These are phyloP conservation scores for Suhomyces chickasaworum DNA, from an alignment of 1,139 yeast genomes.

Conservation along the genomic window DNA sequence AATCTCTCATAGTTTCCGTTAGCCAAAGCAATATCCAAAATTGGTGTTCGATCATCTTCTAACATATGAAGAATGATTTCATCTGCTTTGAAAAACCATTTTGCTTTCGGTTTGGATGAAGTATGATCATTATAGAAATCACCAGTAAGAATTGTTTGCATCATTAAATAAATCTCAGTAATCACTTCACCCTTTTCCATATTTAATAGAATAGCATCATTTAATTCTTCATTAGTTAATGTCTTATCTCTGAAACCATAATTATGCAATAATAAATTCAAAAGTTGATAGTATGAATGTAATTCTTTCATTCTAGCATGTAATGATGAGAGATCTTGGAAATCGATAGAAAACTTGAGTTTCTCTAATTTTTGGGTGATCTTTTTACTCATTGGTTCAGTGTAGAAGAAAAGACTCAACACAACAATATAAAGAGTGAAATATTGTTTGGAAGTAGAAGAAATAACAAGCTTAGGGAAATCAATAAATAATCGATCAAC, in stretches of 20 bases:
- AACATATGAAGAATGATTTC: constrained; percentile 46
- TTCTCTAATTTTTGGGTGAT: constrained; percentile 41
- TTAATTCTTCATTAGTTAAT: constrained; percentile 39
- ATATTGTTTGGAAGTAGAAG: constrained; percentile 48
- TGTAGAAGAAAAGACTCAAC: constrained; percentile 38
- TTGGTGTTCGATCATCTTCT: constrained; percentile 46
- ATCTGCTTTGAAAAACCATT: constrained; percentile 66
- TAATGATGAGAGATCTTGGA: constrained; percentile 39
- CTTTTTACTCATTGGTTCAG: constrained; percentile 45
- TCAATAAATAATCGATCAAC: constrained; percentile 35
- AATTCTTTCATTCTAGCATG: constrained; percentile 31
- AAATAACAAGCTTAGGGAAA: constrained; percentile 42
- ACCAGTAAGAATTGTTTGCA: constrained; percentile 45
- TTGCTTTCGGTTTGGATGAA: constrained; percentile 26
- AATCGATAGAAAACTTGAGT: constrained; percentile 45
- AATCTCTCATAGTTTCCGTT: constrained; percentile 50
- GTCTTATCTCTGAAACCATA: constrained; percentile 40
- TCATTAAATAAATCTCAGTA: constrained; percentile 40
- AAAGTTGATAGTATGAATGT: constrained; percentile 29
- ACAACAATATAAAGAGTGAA: constrained; percentile 41
- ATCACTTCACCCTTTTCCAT: constrained; percentile 31
- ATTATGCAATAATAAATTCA: constrained; percentile 32
- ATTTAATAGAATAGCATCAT: constrained; percentile 35
- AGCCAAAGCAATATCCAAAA: constrained; percentile 44
- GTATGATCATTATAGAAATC: constrained; percentile 28